Percentiles rank a stretch among this genome's conserved stretches.
phyloP scores from a whole-genome alignment of 2,329 filamentous ascomycete genomes.

The Colletotrichum kahawae region DNA sequence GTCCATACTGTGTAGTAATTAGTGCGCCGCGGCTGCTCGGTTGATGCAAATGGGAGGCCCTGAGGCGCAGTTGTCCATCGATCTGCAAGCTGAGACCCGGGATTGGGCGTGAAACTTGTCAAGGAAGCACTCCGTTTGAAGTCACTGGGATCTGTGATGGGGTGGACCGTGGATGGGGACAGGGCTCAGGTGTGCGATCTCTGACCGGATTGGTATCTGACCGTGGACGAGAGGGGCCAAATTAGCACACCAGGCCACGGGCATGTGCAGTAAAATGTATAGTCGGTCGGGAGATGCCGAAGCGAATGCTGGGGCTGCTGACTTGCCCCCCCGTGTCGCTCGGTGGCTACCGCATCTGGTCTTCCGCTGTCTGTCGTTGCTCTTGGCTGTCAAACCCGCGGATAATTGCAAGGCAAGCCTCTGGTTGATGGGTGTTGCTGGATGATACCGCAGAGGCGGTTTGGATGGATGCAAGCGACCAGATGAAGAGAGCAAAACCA shows the following conservation, averaged over 20 bases:
- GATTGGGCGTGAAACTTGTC: slow-evolving; percentile 44
- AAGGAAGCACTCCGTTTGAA: slow-evolving; percentile 28
- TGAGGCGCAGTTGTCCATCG: slow-evolving; percentile 36
- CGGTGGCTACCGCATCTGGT: not conserved
- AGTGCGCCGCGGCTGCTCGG: not conserved
- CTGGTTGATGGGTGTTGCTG: not conserved
- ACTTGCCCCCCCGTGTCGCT: not conserved
- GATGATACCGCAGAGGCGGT: not conserved
- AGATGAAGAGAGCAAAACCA: slow-evolving; percentile 3
- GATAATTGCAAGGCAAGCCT: not conserved
- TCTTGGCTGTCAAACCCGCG: not conserved
- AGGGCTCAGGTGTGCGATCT: slow-evolving; percentile 29
- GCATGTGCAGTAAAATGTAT: slow-evolving; percentile 19
- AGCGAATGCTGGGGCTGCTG: slow-evolving; percentile 8
- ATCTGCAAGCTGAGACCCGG: slow-evolving; percentile 48
- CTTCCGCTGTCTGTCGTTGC: not conserved
- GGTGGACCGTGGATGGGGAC: slow-evolving; percentile 17
- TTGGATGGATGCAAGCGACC: slow-evolving; percentile 11
- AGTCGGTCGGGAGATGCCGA: slow-evolving; percentile 20
- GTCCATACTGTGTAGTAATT: not conserved
- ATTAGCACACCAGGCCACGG: slow-evolving; percentile 6
- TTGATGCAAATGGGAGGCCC: slow-evolving; percentile 18
- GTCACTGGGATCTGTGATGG: slow-evolving; percentile 19
- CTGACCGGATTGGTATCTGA: slow-evolving; percentile 35
- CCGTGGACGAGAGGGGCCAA: slow-evolving; percentile 24